Evolutionary conservation across 2,329 filamentous ascomycete species (phyloP).

Genomic region (Eutypa lata): DNA sequence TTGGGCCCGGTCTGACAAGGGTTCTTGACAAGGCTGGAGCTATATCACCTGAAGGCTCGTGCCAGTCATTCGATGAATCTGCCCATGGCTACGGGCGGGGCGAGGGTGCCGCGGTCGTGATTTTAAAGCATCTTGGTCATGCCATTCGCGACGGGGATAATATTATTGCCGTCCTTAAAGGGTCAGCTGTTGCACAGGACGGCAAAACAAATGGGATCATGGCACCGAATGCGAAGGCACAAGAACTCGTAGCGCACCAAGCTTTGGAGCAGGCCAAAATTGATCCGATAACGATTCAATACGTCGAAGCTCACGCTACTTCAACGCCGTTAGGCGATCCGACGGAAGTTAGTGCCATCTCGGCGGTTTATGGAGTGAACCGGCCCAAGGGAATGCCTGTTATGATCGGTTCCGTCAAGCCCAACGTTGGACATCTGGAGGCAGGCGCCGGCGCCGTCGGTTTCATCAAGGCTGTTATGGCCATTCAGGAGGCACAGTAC

Average conservation of each 20-base stretch:
- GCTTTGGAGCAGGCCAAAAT: constrained; percentile 25
- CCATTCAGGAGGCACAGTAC: constrained; percentile 18
- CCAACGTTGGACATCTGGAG: constrained; percentile 30
- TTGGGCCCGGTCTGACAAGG: constrained; percentile 28
- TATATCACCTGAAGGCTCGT: constrained; percentile 18
- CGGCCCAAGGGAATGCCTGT: constrained; percentile 3
- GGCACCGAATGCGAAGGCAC: constrained; percentile 27
- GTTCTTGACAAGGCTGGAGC: constrained; percentile 27
- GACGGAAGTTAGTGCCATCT: constrained; percentile 23
- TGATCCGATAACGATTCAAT: constrained; percentile 18
- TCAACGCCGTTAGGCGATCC: constrained; percentile 35
- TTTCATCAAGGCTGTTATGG: constrained; percentile 24
- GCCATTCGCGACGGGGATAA: constrained; percentile 31
- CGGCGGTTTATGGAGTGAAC: constrained; percentile 9
- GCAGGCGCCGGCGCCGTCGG: constrained; percentile 24
- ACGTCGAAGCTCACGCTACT: constrained; percentile 36
- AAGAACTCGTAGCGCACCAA: constrained; percentile 26
- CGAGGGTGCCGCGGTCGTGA: constrained; percentile 30
- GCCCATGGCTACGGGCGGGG: constrained; percentile 28
- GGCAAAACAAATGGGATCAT: constrained; percentile 32
- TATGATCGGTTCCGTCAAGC: constrained; percentile 27
- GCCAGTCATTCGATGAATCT: constrained; percentile 18
- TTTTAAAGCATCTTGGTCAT: constrained; percentile 29
- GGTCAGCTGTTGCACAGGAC: constrained; percentile 27
- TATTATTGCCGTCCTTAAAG: constrained; percentile 31